Percentiles rank a stretch among this genome's conserved stretches.
Conservation (phyloP, 148 eudicot species). For the Salicornia ramosissima region DNA sequence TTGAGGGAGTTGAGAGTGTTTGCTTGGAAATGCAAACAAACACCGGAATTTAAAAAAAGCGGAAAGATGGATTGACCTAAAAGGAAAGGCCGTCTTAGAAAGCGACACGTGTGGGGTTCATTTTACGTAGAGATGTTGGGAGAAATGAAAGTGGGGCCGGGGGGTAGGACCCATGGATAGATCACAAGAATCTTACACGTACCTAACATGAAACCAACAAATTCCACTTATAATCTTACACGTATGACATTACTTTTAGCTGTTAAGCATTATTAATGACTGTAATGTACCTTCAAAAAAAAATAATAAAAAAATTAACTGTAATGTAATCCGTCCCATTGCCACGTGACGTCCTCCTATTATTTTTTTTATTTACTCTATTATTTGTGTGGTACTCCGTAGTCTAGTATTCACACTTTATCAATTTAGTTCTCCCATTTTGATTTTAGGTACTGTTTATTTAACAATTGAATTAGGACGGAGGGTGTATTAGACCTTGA, state of each 20-base stretch:
- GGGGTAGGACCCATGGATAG: slow-evolving; percentile 25
- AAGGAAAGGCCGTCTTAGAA: background rate
- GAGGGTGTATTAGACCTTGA: too few relatives aligned
- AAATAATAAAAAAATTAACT: too few relatives aligned
- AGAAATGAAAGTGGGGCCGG: background rate
- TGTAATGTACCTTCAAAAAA: too few relatives aligned
- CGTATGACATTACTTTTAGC: background rate
- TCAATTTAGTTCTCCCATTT: too few relatives aligned
- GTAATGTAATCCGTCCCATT: background rate
- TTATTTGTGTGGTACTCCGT: too few relatives aligned
- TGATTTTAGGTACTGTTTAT: too few relatives aligned
- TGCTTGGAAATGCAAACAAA: slow-evolving; percentile 14
- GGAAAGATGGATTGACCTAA: slow-evolving; percentile 8
- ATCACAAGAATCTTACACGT: slow-evolving; percentile 27
- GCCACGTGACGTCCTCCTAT: background rate
- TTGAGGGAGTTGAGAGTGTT: too few relatives aligned
- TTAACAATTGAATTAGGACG: too few relatives aligned
- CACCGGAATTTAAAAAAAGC: background rate
- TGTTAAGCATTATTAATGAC: slow-evolving; percentile 9
- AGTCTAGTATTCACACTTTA: too few relatives aligned
- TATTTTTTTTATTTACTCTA: too few relatives aligned
- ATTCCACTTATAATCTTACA: slow-evolving; percentile 8
- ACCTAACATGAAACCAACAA: slow-evolving; percentile 26
- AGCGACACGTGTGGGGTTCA: slow-evolving; percentile 25
- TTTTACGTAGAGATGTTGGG: background rate